Evolutionary conservation across 176 grass and related monocot species (phyloP).

Genomic region (Lolium multiflorum): DNA sequence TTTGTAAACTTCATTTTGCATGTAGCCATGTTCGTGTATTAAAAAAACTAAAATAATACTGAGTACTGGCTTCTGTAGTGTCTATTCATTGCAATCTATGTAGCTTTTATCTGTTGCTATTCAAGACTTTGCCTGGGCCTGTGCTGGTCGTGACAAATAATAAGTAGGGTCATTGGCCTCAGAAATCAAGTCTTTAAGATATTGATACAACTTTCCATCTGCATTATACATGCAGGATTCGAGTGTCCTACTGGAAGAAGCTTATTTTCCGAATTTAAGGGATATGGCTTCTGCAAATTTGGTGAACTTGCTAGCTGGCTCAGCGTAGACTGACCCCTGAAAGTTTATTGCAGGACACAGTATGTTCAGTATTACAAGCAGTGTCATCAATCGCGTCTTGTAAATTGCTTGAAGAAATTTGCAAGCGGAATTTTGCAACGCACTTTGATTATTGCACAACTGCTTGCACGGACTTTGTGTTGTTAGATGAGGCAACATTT

Average conservation of each 20-base stretch:
- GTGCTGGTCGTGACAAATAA: slow-evolving; percentile 40
- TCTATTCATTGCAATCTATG: slow-evolving; percentile 7
- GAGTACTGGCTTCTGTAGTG: slow-evolving; percentile 23
- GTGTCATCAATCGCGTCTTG: slow-evolving; percentile 85
- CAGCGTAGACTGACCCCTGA: slow-evolving; percentile 63
- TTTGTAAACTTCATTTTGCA: slow-evolving; percentile 13
- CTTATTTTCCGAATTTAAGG: slow-evolving; percentile 62
- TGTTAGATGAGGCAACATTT: slow-evolving; percentile 87
- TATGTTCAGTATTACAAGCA: slow-evolving; percentile 79
- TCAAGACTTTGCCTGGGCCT: slow-evolving; percentile 39
- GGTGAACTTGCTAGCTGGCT: slow-evolving; percentile 70
- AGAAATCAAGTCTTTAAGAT: slow-evolving; percentile 57
- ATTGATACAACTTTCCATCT: slow-evolving; percentile 69
- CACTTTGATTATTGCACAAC: slow-evolving; percentile 99
- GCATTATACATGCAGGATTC: slow-evolving; percentile 64
- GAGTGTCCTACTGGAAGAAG: slow-evolving; percentile 63
- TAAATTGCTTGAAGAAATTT: slow-evolving; percentile 88
- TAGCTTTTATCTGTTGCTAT: slow-evolving; percentile 44
- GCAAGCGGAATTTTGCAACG: slow-evolving; percentile 83
- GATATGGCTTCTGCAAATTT: slow-evolving; percentile 72
- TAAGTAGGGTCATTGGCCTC: slow-evolving; percentile 51
- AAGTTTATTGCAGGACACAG: slow-evolving; percentile 96
- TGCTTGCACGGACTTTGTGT: slow-evolving; percentile 79
- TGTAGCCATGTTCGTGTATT: background rate
- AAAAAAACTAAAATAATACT: slow-evolving; percentile 16